Base-by-base conservation (phyloP, 352 stramenopile species). In the Peronospora tabacina region DNA sequence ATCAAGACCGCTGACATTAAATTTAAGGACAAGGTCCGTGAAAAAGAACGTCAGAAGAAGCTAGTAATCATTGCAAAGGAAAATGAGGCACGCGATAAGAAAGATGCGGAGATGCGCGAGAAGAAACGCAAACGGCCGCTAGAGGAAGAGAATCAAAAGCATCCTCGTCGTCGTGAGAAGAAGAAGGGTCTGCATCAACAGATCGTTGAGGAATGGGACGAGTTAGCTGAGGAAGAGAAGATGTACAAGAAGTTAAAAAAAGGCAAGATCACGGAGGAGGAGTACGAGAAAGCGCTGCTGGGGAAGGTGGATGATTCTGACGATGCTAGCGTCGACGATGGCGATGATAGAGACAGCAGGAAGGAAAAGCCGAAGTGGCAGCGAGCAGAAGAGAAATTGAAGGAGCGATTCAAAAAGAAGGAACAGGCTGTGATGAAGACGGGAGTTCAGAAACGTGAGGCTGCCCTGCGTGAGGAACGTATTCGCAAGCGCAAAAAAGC, bases 161-260 rank as follows among this genome's bases (percentile, higher is more conserved):
- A 88, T 39, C 78, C 78, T 9, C 81, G 78, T 46, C 77, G 82
- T 56, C 79, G 82, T 60, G 82, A 90, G 53, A 98, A 98, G 70
- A 98, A 98, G 73, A 96, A 97, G 59, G 95, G 95, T 20, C 61
- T 90, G 38, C 90, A 98, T 54, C 85, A 97, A 62, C 87, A 95
- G 55, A 98, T 99, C 55, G 82, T 97, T 17, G 95, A 99, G 56
- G 97, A 99, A 66, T 99, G 97, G 97, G 96, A 99, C 49, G 95
- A 99, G 44, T 68, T 99, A 8, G 96, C 95, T 26, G 95, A 99
- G 52, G 96, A 99, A 63, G 81, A 97, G 48, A 85, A 96, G 51
- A 48, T 96, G 26, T 98, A 91, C 71, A 98, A 98, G 68, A 97
- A 98, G 66, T 58, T 99, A 29, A 96, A 97, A 47, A 90, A 91